Evolutionary conservation across 2,329 filamentous ascomycete genomes (phyloP), one percentile per base, ranked within the genome.

Genomic region (Apiospora sp.): DNA sequence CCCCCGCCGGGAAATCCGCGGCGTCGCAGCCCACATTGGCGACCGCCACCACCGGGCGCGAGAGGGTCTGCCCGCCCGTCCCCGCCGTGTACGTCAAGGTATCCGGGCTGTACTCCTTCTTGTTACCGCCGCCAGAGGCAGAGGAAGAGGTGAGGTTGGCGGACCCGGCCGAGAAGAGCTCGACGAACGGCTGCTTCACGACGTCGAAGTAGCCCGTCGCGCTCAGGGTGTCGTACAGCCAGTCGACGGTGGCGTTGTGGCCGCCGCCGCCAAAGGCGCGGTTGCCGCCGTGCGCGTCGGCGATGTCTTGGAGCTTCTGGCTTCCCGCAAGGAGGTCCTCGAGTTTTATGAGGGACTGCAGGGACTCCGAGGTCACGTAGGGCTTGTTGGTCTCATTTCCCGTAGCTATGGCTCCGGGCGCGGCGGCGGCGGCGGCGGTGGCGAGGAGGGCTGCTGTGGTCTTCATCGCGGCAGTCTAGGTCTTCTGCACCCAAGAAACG

Each of bases 141-240:
- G 49, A 51, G 10, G 49, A 51, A 10, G 85, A 84, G 74, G 67
- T 24, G 79, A 77, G 54, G 10, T 14, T 71, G 3, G 51, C 69
- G 13, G 37, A 24, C 16, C 43, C 51, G 41, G 37, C 58, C 89
- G 91, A 34, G 94, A 98, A 80, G 92, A 91, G 8, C 90, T 92
- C 41, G 89, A 93, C 3, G 94, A 98, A 70, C 34, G 84, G 81
- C 80, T 87, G 85, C 79, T 85, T 85, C 72, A 77, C 77, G 44
- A 86, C 83, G 61, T 84, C 77, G 77, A 84, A 87, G 78, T 84
- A 84, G 77, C 79, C 80, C 43, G 81, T 78, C 8, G 78, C 75
- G 61, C 76, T 78, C 41, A 87, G 80, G 30, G 82, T 81, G 71
- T 85, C 79, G 79, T 82, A 82, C 72, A 86, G 78, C 75, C 80